Evolutionary conservation across 495 filamentous ascomycete species (phyloP).

Genomic region (Penicillium steckii): DNA sequence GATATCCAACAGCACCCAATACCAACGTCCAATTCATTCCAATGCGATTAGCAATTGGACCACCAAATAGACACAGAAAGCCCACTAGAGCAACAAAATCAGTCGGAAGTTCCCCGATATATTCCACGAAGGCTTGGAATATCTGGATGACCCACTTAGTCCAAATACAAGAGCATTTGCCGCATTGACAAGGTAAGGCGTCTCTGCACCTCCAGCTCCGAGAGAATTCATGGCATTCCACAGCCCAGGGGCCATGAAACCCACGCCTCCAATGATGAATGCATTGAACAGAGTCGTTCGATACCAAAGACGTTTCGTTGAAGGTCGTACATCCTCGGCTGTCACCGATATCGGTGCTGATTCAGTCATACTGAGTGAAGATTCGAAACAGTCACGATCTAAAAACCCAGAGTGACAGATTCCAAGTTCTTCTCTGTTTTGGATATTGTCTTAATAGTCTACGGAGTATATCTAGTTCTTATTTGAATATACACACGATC

Average conservation of each 20-base stretch:
- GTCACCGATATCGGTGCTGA: conserved; percentile 10
- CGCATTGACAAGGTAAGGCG: conserved; percentile 60
- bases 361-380: conserved; percentile 10
- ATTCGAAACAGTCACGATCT: not conserved
- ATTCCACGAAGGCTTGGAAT: not conserved
- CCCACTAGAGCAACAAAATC: conserved; percentile 46
- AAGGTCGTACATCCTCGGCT: conserved; percentile 2
- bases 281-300: conserved; percentile 61
- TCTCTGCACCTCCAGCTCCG: conserved; percentile 61
- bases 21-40: conserved; percentile 61
- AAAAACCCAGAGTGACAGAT: not conserved
- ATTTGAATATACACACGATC: not conserved
- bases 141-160: conserved; percentile 15
- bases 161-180: conserved; percentile 63
- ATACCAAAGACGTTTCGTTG: conserved; percentile 48
- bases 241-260: conserved; percentile 37
- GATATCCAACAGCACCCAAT: conserved; percentile 51
- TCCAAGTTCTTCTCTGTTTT: too few relatives aligned
- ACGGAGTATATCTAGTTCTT: not conserved
- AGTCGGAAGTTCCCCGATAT: not conserved
- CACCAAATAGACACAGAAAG: conserved; percentile 54
- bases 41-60: conserved; percentile 53
- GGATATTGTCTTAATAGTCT: not conserved
- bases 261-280: conserved; percentile 35
- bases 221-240: conserved; percentile 64